phyloP scores from a whole-genome alignment of 2,329 filamentous ascomycete species.

The Clonostachys solani region DNA sequence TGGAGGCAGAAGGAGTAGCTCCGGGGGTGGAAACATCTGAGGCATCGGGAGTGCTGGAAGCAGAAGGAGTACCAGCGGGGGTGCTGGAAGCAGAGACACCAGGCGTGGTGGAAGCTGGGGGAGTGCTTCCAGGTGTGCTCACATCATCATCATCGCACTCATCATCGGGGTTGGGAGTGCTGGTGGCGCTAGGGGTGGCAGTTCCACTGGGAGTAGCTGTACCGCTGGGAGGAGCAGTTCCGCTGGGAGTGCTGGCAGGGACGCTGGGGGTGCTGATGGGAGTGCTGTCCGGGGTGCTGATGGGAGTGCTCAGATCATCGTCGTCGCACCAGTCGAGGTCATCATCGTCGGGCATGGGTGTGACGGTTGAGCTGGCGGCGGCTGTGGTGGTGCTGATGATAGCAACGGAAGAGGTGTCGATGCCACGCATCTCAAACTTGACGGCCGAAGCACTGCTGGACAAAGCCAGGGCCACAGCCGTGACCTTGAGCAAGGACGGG shows the following conservation, averaged over 20 bases:
- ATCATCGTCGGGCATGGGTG: slow-evolving; percentile 1
- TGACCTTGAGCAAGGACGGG: not conserved
- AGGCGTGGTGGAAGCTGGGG: too few relatives aligned
- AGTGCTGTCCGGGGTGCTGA: slow-evolving; percentile 26
- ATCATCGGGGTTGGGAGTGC: not conserved
- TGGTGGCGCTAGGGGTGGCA: slow-evolving; percentile 3
- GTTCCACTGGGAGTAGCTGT: too few relatives aligned
- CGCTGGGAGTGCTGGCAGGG: slow-evolving; percentile 2
- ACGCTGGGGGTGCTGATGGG: slow-evolving; percentile 38
- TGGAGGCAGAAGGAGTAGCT: too few relatives aligned
- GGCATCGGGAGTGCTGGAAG: too few relatives aligned
- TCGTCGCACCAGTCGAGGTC: slow-evolving; percentile 1
- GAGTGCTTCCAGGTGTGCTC: too few relatives aligned
- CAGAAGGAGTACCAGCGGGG: too few relatives aligned
- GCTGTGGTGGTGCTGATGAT: slow-evolving; percentile 2
- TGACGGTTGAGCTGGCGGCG: not conserved
- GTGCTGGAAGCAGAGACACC: too few relatives aligned
- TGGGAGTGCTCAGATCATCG: slow-evolving; percentile 16
- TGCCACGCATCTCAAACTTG: not conserved
- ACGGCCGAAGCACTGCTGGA: slow-evolving; percentile 1
- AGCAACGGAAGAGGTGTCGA: not conserved
- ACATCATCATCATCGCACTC: too few relatives aligned
- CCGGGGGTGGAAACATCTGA: too few relatives aligned
- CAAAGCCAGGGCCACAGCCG: slow-evolving; percentile 4
- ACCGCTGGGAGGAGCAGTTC: not conserved